These are phyloP conservation scores for Gossypium davidsonii DNA, from an alignment of 441 rosid genomes.

Conservation along the genomic window DNA sequence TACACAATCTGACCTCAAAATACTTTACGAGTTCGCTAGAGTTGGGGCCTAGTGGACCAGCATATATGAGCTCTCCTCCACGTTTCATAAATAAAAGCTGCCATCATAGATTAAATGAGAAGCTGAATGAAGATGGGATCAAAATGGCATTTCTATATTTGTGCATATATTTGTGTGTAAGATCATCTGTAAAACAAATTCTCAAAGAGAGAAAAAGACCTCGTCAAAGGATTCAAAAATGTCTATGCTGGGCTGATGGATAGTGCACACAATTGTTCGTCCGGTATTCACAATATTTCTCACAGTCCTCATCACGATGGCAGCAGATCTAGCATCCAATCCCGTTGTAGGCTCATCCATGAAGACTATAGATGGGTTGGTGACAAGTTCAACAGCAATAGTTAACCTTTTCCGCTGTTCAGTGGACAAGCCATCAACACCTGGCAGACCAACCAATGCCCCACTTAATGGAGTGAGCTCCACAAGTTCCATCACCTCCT, in stretches of 20 bases:
- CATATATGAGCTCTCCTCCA: constrained; percentile 92
- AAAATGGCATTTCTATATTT: neutral
- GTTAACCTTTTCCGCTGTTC: constrained; percentile 92
- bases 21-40: constrained; percentile 78
- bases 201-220: constrained; percentile 32
- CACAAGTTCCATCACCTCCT: constrained; percentile 96
- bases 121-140: constrained; percentile 1
- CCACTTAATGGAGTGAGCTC: constrained; percentile 79
- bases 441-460: constrained; percentile 90
- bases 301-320: constrained; percentile 98
- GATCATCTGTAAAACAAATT: constrained; percentile 1
- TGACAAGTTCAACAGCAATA: constrained; percentile 88
- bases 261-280: constrained; percentile 92
- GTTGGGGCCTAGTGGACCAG: constrained; percentile 83
- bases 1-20: constrained; percentile 56
- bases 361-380: constrained; percentile 92
- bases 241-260: constrained; percentile 96
- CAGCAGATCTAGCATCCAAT: constrained; percentile 93
- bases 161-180: neutral
- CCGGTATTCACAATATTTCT: constrained; percentile 96
- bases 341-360: constrained; percentile 99
- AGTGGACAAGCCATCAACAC: constrained; percentile 88
- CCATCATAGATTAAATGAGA: constrained; percentile 8
- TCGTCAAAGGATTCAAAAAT: constrained; percentile 96
- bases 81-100: constrained; percentile 98